These are phyloP conservation scores for Apophysomyces ossiformis DNA, from an alignment of 371 early-diverging fungal species.

Conservation along the genomic window DNA sequence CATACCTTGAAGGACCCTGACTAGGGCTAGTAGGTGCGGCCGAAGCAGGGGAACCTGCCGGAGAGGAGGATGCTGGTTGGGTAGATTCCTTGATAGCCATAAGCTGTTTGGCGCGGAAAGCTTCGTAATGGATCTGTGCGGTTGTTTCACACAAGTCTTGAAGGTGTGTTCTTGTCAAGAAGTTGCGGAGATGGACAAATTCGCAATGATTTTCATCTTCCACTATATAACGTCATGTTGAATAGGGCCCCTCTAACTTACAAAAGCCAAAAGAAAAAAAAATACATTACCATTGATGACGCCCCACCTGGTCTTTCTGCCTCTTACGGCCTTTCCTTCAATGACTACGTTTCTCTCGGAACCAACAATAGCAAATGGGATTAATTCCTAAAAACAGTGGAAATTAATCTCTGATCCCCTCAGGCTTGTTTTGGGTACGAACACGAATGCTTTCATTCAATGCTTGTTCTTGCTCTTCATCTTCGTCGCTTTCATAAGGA, in stretches of 20 bases:
- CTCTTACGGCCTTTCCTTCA: slow-evolving; percentile 74
- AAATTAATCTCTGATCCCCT: neutral
- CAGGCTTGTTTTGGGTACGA: neutral
- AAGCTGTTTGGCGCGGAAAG: slow-evolving; percentile 82
- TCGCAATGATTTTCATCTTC: slow-evolving; percentile 69
- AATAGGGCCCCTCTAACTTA: neutral
- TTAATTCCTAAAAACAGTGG: slow-evolving; percentile 53
- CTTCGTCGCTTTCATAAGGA: slow-evolving; percentile 81
- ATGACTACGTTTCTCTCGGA: slow-evolving; percentile 78
- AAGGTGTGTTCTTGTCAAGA: slow-evolving; percentile 77
- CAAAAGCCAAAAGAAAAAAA: neutral
- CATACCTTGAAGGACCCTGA: slow-evolving; percentile 8
- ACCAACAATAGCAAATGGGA: slow-evolving; percentile 84
- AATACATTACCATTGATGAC: slow-evolving; percentile 57
- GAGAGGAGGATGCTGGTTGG: slow-evolving; percentile 16
- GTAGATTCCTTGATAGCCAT: slow-evolving; percentile 73
- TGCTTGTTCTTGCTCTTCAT: slow-evolving; percentile 72
- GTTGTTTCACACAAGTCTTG: slow-evolving; percentile 83
- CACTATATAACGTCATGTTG: slow-evolving; percentile 28
- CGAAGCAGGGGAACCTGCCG: slow-evolving; percentile 18
- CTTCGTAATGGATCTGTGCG: slow-evolving; percentile 78
- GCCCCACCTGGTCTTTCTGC: slow-evolving; percentile 66
- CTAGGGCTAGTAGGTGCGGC: slow-evolving; percentile 10
- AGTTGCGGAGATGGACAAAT: slow-evolving; percentile 78
- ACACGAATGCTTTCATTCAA: slow-evolving; percentile 69